Percentiles rank a stretch among this genome's conserved stretches.
Conservation (phyloP, 2,329 filamentous ascomycete species). For the Curvularia sp. region DNA sequence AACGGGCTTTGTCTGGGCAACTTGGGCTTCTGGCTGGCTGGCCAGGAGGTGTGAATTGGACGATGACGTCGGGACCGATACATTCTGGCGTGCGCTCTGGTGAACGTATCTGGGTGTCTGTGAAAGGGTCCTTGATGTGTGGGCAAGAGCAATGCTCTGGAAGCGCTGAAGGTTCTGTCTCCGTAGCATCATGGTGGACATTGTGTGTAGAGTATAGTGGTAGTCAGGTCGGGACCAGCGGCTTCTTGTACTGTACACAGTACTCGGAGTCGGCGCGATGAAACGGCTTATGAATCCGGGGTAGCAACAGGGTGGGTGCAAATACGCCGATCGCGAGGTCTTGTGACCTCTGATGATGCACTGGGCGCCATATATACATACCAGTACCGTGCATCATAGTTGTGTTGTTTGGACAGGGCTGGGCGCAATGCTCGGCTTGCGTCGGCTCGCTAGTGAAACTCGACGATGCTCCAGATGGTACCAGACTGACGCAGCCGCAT, state of each 20-base stretch:
- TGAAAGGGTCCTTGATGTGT: constrained; percentile 30
- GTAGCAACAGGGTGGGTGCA: constrained; percentile 1
- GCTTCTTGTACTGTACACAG: constrained; percentile 8
- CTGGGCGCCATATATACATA: constrained; percentile 31
- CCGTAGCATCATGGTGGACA: constrained; percentile 28
- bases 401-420: constrained; percentile 23
- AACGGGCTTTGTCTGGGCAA: constrained; percentile 41
- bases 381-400: constrained; percentile 19
- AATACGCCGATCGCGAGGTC: constrained; percentile 11
- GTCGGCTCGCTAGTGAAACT: constrained; percentile 33
- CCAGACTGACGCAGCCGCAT: constrained; percentile 27
- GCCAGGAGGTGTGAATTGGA: constrained; percentile 29
- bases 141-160: constrained; percentile 28
- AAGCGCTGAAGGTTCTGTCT: constrained; percentile 35
- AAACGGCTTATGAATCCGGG: neutral
- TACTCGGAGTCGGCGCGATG: constrained; percentile 7
- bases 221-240: constrained; percentile 4
- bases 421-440: constrained; percentile 36
- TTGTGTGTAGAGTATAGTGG: constrained; percentile 3
- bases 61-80: constrained; percentile 34
- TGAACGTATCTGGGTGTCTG: constrained; percentile 39
- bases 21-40: constrained; percentile 20
- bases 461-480: constrained; percentile 12
- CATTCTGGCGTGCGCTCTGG: constrained; percentile 41
- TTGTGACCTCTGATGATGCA: constrained; percentile 21